phyloP scores from a whole-genome alignment of 768 basidiomycete species.

The Boletellus ananas region DNA sequence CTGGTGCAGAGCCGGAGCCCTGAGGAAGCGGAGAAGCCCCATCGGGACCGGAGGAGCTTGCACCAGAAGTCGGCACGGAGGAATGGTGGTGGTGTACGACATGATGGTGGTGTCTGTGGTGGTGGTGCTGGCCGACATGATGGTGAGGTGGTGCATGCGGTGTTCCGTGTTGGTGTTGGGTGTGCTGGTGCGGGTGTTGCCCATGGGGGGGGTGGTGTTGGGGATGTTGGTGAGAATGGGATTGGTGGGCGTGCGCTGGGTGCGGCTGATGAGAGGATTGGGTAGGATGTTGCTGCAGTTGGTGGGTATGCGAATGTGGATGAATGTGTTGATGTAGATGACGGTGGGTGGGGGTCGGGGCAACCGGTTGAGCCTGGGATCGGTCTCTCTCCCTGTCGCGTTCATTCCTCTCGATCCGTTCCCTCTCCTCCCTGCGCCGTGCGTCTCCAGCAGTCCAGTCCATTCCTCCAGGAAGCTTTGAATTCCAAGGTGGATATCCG shows the following conservation, averaged over 20 bases:
- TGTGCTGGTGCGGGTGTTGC: constrained; percentile 33
- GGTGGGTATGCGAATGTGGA: constrained; percentile 35
- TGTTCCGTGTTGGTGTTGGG: constrained; percentile 29
- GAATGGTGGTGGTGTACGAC: constrained; percentile 51
- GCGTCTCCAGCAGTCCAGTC: constrained; percentile 33
- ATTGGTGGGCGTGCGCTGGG: constrained; percentile 25
- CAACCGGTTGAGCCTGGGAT: constrained; percentile 22
- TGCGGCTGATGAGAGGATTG: constrained; percentile 27
- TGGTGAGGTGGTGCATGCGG: constrained; percentile 40
- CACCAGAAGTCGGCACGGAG: constrained; percentile 25
- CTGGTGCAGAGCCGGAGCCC: constrained; percentile 33
- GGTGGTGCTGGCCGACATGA: constrained; percentile 50
- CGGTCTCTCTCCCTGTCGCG: constrained; percentile 32
- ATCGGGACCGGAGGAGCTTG: constrained; percentile 25
- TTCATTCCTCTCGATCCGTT: constrained; percentile 20
- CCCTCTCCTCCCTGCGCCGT: constrained; percentile 36
- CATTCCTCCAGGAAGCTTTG: constrained; percentile 31
- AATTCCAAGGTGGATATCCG: constrained; percentile 27
- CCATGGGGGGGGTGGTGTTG: constrained; percentile 27
- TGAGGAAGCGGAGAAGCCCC: constrained; percentile 33
- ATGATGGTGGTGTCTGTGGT: constrained; percentile 39
- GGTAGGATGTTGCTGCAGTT: constrained; percentile 19
- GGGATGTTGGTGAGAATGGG: constrained; percentile 33
- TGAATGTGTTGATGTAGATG: constrained; percentile 33
- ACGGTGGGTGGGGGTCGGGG: constrained; percentile 27